Evolutionary conservation across 192 early-diverging fungal genomes (phyloP).

Genomic region (Coemansia pectinata): DNA sequence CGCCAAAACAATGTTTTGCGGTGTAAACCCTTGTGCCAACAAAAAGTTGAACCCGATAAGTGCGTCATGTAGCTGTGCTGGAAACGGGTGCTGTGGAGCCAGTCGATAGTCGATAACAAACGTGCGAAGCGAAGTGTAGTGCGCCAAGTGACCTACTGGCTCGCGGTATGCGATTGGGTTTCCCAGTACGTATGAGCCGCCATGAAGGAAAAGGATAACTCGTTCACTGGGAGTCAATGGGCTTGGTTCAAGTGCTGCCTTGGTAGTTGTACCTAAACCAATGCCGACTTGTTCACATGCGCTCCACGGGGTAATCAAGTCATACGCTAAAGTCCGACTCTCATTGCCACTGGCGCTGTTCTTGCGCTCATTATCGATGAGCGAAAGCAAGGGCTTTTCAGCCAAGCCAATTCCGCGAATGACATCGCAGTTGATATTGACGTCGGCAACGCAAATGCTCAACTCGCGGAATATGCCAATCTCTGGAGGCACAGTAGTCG

Average conservation of each 20-base stretch:
- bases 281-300: background rate
- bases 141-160: background rate
- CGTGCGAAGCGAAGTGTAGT: background rate
- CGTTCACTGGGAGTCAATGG: conserved; percentile 15
- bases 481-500: background rate
- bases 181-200: conserved; percentile 27
- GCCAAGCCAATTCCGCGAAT: conserved; percentile 20
- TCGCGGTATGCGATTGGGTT: conserved; percentile 18
- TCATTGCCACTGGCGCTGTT: background rate
- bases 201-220: conserved; percentile 24
- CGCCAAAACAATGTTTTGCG: conserved; percentile 18
- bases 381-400: conserved; percentile 6
- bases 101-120: conserved; percentile 38
- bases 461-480: background rate
- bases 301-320: conserved; percentile 16
- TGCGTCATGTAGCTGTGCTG: conserved; percentile 40
- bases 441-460: background rate
- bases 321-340: conserved; percentile 10
- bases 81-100: conserved; percentile 32
- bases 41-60: conserved; percentile 17
- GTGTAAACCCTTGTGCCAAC: conserved; percentile 14
- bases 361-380: conserved; percentile 1
- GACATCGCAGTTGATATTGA: background rate
- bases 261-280: background rate
- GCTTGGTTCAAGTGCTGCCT: conserved; percentile 3